Conservation (phyloP, 495 filamentous ascomycete species). For the Penicillium samsonianum region DNA sequence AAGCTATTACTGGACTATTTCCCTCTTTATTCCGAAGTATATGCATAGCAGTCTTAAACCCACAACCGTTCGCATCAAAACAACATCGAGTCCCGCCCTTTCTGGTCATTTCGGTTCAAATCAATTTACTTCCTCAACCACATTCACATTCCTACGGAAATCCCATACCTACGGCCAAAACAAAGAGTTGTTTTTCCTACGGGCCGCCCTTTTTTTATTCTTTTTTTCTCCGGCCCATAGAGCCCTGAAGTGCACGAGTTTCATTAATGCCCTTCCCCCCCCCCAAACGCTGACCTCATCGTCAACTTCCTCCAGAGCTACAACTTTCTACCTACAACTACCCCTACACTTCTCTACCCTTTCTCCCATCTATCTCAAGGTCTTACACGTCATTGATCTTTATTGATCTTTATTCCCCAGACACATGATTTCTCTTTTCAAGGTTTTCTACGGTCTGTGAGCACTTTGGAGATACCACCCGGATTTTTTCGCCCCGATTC, state of each 20-base stretch:
- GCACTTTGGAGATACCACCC: background rate
- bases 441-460: conserved; percentile 2
- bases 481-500: conserved; percentile 6
- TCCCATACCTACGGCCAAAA: conserved; percentile 34
- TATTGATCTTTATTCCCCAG: conserved; percentile 9
- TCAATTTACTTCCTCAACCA: conserved; percentile 18
- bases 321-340: conserved; percentile 18
- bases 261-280: conserved; percentile 16
- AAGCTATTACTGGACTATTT: background rate
- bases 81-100: conserved; percentile 5
- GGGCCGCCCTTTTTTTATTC: conserved; percentile 14
- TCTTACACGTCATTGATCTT: conserved; percentile 10
- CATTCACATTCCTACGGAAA: conserved; percentile 25
- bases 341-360: conserved; percentile 29
- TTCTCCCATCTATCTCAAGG: conserved; percentile 18
- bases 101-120: background rate
- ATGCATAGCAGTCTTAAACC: background rate
- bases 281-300: conserved; percentile 37
- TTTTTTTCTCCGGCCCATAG: conserved; percentile 10
- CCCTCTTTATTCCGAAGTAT: conserved; percentile 2
- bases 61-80: conserved; percentile 12
- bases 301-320: conserved; percentile 9
- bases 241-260: conserved; percentile 5
- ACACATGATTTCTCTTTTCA: conserved; percentile 9
- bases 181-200: conserved; percentile 20